Evolutionary conservation across 2,329 filamentous ascomycete species (phyloP), one percentile per base, ranked within the genome.

Genomic region (Cercospora nicotianae): DNA sequence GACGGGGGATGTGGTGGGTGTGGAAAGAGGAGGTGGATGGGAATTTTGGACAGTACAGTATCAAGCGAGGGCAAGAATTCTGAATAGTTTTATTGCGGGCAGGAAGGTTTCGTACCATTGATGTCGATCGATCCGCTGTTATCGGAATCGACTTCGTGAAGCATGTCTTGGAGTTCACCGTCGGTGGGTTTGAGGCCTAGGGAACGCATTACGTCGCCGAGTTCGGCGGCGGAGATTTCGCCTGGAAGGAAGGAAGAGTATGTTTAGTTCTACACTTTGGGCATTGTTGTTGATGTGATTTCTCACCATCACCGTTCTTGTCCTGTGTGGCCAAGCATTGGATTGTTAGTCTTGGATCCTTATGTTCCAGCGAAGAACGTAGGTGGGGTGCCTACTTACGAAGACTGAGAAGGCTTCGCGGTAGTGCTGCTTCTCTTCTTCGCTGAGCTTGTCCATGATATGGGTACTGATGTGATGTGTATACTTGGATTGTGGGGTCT

Each of bases 271-370:
- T 57, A 2, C 9, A 10, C 9, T 26, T 18, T 9, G 7, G 23
- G 23, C 23, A 26, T 2, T 26, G 23, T 26, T 26, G 13, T 20
- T 20, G 57, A 6, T 20, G 26, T 61, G 42, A 18, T 60, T 5
- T 5, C 62, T 33, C 51, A 70, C 69, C 69, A 64, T 70, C 69
- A 36, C 69, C 69, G 31, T 70, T 69, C 60, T 70, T 67, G 61
- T 70, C 69, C 67, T 69, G 33, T 61, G 23, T 63, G 23, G 57
- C 45, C 61, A 63, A 63, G 45, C 30, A 63, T 18, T 36, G 23
- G 16, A 28, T 36, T 28, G 39, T 53, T 16, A 55, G 36, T 42
- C 18, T 10, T 13, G 12, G 6, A n/a, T 18, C 12, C 30, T n/a
- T 18, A 51, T 39, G 13, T 30, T 28, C 28, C 13, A 10, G 42